These are phyloP conservation scores for Rubroshorea leprosula DNA, from an alignment of 345 rosid genomes.

Conservation along the genomic window DNA sequence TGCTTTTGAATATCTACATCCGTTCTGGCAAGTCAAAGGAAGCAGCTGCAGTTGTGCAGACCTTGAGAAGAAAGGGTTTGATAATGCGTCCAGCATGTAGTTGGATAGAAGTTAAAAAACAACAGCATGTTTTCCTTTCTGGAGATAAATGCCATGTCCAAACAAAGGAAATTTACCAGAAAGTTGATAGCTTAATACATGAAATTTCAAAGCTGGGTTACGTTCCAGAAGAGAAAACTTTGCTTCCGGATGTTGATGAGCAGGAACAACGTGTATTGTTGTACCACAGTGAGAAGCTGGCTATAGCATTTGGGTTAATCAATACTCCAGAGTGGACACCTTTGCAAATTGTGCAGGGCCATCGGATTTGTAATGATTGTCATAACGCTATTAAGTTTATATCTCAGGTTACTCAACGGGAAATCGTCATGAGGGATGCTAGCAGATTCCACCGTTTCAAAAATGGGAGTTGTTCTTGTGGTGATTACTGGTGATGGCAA, in stretches of 20 bases:
- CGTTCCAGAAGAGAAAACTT: conserved; percentile 30
- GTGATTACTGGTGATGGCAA: conserved; percentile 75
- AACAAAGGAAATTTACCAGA: conserved; percentile 48
- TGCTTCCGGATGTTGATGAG: conserved; percentile 79
- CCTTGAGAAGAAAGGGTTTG: conserved; percentile 65
- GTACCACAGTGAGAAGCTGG: conserved; percentile 81
- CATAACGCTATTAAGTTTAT: conserved; percentile 68
- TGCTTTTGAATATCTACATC: conserved; percentile 71
- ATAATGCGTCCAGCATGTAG: conserved; percentile 69
- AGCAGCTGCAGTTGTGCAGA: conserved; percentile 59
- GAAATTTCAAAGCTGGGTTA: conserved; percentile 58
- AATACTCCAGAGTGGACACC: conserved; percentile 46
- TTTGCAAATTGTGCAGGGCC: conserved; percentile 76
- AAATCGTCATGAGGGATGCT: conserved; percentile 70
- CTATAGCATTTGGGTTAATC: conserved; percentile 72
- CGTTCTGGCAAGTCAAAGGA: conserved; percentile 58
- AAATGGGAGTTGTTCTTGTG: conserved; percentile 77
- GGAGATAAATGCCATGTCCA: conserved; percentile 57
- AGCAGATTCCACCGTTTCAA: conserved; percentile 78
- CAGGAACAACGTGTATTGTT: conserved; percentile 30
- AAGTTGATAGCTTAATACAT: conserved; percentile 55
- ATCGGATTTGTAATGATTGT: conserved; percentile 72
- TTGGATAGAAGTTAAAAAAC: conserved; percentile 68
- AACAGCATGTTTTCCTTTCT: conserved; percentile 47
- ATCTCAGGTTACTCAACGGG: conserved; percentile 43